Percentiles rank a stretch among this genome's conserved stretches.
phyloP scores from a whole-genome alignment of 768 basidiomycete species.

The Piloderma croceum region DNA sequence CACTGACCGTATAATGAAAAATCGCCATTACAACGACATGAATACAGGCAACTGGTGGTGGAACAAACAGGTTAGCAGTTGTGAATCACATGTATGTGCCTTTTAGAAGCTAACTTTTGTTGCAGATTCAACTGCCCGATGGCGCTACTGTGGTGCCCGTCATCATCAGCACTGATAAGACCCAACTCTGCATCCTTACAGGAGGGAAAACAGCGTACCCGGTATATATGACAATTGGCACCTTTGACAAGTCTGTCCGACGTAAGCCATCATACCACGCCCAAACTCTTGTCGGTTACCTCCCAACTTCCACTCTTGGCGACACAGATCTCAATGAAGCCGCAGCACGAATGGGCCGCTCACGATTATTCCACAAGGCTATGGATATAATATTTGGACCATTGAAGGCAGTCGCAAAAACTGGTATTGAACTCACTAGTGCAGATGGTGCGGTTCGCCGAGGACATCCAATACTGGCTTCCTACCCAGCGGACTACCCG shows the following conservation, averaged over 20 bases:
- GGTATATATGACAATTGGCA: slow-evolving; percentile 39
- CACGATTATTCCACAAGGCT: slow-evolving; percentile 32
- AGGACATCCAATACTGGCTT: slow-evolving; percentile 35
- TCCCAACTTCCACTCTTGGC: slow-evolving; percentile 31
- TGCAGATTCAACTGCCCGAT: too few species aligned
- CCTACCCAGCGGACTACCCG: slow-evolving; percentile 36
- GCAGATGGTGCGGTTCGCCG: slow-evolving; percentile 30
- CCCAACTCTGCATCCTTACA: slow-evolving; percentile 32
- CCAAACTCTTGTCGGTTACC: slow-evolving; percentile 33
- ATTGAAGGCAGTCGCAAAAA: slow-evolving; percentile 21
- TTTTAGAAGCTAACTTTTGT: too few species aligned
- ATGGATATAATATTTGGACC: slow-evolving; percentile 28
- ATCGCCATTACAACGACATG: slow-evolving; percentile 30
- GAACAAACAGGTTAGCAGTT: slow-evolving; percentile 26
- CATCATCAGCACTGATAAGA: slow-evolving; percentile 44
- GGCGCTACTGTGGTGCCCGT: slow-evolving; percentile 37
- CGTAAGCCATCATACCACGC: slow-evolving; percentile 31
- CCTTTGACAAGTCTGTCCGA: slow-evolving; percentile 35
- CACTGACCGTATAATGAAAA: slow-evolving; percentile 7
- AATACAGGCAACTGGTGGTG: slow-evolving; percentile 34
- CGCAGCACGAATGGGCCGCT: slow-evolving; percentile 23
- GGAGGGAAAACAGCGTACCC: slow-evolving; percentile 40
- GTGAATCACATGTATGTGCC: too few species aligned
- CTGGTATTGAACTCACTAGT: slow-evolving; percentile 29
- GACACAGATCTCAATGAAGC: too few species aligned